Evolutionary conservation across 805 yeast genomes (phyloP).

Genomic region (Myxozyma neglecta): DNA sequence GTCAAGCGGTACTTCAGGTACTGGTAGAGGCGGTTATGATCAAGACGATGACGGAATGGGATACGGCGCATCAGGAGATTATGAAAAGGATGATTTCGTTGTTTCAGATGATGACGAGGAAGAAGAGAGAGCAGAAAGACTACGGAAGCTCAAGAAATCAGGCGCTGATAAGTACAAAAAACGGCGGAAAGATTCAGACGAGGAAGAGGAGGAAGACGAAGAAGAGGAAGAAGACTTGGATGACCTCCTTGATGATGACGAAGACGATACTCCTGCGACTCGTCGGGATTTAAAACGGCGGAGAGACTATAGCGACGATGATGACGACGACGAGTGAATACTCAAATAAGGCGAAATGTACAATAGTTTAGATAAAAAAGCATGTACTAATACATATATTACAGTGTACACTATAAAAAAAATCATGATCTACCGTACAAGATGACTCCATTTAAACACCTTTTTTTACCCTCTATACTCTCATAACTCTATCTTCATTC

Average conservation of each 20-base stretch:
- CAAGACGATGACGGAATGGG: conserved; percentile 33
- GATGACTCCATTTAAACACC: background rate
- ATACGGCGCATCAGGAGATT: conserved; percentile 34
- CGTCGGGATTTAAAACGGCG: conserved; percentile 12
- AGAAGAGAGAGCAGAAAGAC: conserved; percentile 38
- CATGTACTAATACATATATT: background rate
- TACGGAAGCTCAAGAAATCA: conserved; percentile 36
- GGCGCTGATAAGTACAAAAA: conserved; percentile 35
- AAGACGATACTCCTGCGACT: conserved; percentile 21
- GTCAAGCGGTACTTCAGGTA: conserved; percentile 3
- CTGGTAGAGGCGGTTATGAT: conserved; percentile 2
- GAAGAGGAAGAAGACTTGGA: conserved; percentile 37
- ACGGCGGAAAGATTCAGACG: conserved; percentile 32
- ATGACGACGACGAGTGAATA: conserved; percentile 4
- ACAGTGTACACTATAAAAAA: background rate
- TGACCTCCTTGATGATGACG: conserved; percentile 15
- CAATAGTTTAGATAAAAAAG: background rate
- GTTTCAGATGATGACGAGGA: conserved; percentile 39
- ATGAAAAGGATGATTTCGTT: conserved; percentile 44
- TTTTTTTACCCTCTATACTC: background rate
- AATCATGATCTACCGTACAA: background rate
- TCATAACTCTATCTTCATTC: background rate
- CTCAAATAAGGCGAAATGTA: background rate
- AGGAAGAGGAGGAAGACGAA: conserved; percentile 37
- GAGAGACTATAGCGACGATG: conserved; percentile 8